These are phyloP conservation scores for Trichoderma breve DNA, from an alignment of 2,329 filamentous ascomycete species.

Conservation along the genomic window DNA sequence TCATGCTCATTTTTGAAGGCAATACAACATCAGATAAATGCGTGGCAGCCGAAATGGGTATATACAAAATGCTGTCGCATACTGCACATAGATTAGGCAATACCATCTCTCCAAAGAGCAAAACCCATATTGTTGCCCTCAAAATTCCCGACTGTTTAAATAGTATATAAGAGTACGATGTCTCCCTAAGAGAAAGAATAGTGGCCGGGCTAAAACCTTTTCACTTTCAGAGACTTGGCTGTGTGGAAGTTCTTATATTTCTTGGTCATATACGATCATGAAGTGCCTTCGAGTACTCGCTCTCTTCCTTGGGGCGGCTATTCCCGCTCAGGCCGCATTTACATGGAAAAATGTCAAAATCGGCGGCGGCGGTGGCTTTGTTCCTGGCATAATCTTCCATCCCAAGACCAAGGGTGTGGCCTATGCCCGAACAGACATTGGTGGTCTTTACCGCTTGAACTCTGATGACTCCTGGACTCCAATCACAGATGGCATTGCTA, in stretches of 20 bases:
- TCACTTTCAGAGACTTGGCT: background rate
- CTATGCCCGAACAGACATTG: slow-evolving; percentile 10
- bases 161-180: background rate
- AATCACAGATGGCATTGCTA: background rate
- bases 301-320: background rate
- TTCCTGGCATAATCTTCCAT: slow-evolving; percentile 12
- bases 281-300: background rate
- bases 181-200: background rate
- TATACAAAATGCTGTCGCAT: background rate
- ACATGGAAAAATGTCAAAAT: slow-evolving; percentile 15
- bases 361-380: slow-evolving; percentile 12
- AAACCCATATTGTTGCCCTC: background rate
- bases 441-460: slow-evolving; percentile 10
- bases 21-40: background rate
- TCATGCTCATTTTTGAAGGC: background rate
- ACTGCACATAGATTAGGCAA: slow-evolving; percentile 2
- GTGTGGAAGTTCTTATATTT: background rate
- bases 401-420: slow-evolving; percentile 7
- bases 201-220: background rate
- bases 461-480: slow-evolving; percentile 6
- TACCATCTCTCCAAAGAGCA: background rate
- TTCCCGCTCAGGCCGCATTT: slow-evolving; percentile 4
- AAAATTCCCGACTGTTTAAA: background rate
- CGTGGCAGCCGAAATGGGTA: background rate
- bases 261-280: background rate